phyloP scores from a whole-genome alignment of 1,284 basidiomycete genomes.

The Tylopilus sp. region DNA sequence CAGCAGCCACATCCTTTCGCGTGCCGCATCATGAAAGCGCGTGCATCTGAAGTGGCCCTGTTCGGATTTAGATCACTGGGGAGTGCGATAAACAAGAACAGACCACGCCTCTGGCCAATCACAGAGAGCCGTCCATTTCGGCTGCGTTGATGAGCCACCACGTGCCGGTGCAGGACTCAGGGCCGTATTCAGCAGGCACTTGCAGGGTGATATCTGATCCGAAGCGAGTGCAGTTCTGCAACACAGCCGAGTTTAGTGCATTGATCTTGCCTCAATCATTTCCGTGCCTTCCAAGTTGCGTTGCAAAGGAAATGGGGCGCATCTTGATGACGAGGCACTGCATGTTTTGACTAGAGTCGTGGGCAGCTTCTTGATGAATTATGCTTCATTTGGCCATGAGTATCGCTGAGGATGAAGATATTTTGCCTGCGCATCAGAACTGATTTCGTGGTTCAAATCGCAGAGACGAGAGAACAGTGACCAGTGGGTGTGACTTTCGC shows the following conservation, averaged over 20 bases:
- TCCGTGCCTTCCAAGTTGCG: not conserved
- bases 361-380: slow-evolving; percentile 13
- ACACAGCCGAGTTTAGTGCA: slow-evolving; percentile 8
- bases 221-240: not conserved
- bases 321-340: not conserved
- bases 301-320: not conserved
- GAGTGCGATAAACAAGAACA: not conserved
- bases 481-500: not conserved
- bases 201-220: not conserved
- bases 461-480: not conserved
- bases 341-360: not conserved
- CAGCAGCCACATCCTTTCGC: not conserved
- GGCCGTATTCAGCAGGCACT: not conserved
- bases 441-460: not conserved
- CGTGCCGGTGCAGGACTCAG: not conserved
- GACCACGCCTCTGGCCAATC: not conserved
- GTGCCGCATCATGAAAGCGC: not conserved
- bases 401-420: not conserved
- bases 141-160: slow-evolving; percentile 4
- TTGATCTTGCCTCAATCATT: slow-evolving; percentile 1
- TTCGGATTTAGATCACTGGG: not conserved
- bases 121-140: not conserved
- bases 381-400: not conserved
- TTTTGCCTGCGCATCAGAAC: not conserved
- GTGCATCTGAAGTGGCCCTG: not conserved